A percentile compares a stretch with the other conserved stretches of the same genome.
Evolutionary conservation across 192 early-diverging fungal genomes (phyloP).

Genomic region (Coemansia sp.): DNA sequence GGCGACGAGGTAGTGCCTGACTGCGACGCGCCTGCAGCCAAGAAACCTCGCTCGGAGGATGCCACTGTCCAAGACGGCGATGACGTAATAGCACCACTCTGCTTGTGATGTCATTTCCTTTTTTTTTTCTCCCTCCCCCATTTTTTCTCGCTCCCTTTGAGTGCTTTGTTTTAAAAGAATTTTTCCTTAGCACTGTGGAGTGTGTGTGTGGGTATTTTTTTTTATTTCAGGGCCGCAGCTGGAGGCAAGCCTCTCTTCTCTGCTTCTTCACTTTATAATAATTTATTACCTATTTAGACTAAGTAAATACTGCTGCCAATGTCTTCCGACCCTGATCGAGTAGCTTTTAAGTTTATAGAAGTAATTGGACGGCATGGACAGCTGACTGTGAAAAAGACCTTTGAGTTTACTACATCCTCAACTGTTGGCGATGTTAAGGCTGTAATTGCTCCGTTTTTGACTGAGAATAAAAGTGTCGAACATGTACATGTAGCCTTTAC

Average conservation of each 20-base stretch:
- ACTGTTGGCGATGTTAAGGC: not conserved
- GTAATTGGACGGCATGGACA: not conserved
- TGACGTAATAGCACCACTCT: not conserved
- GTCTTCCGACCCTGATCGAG: not conserved
- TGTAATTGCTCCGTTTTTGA: not conserved
- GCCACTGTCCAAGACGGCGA: constrained; percentile 11
- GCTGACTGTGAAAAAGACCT: not conserved
- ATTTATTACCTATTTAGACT: not conserved
- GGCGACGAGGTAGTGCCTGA: constrained; percentile 2
- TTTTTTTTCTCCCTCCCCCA: too few relatives aligned
- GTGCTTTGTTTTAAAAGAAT: too few relatives aligned
- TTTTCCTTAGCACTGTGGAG: too few relatives aligned
- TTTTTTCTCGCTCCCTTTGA: too few relatives aligned
- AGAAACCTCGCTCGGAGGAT: constrained; percentile 5
- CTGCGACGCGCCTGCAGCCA: constrained; percentile 13
- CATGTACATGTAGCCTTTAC: not conserved
- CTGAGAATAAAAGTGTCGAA: not conserved
- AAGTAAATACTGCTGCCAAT: not conserved
- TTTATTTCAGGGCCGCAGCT: not conserved
- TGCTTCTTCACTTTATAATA: not conserved
- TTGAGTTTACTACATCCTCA: not conserved
- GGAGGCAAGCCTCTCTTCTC: not conserved
- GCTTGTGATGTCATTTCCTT: too few relatives aligned
- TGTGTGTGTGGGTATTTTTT: not conserved
- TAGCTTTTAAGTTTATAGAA: not conserved